Conservation (phyloP, 805 yeast genomes). For the Candida broadrunensis region DNA sequence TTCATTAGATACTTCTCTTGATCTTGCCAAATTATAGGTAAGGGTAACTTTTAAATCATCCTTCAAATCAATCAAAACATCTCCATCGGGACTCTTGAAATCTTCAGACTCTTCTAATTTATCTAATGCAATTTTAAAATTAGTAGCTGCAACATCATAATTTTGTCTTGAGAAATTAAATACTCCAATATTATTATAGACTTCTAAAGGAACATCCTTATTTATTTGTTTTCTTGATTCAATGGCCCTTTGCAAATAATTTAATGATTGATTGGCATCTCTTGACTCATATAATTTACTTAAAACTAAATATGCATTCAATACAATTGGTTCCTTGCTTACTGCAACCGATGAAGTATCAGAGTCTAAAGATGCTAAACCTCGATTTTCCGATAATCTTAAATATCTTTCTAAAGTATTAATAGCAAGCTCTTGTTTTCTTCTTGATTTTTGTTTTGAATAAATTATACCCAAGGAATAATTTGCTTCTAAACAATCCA, state of each 20-base stretch:
- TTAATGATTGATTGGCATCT: slow-evolving; percentile 66
- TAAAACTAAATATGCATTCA: slow-evolving; percentile 65
- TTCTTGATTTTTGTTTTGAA: slow-evolving; percentile 41
- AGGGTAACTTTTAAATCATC: slow-evolving; percentile 30
- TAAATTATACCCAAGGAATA: slow-evolving; percentile 76
- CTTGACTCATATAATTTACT: slow-evolving; percentile 67
- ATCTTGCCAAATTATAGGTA: slow-evolving; percentile 73
- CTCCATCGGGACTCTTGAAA: slow-evolving; percentile 42
- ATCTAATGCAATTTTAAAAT: slow-evolving; percentile 50
- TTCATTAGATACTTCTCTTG: slow-evolving; percentile 48
- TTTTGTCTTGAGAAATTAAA: slow-evolving; percentile 68
- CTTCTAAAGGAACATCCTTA: slow-evolving; percentile 52
- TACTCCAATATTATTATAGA: slow-evolving; percentile 83
- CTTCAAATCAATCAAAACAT: slow-evolving; percentile 17
- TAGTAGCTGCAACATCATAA: slow-evolving; percentile 52
- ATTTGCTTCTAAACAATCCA: slow-evolving; percentile 69
- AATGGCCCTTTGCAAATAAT: slow-evolving; percentile 58
- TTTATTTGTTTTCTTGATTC: slow-evolving; percentile 43
- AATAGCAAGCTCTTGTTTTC: slow-evolving; percentile 54
- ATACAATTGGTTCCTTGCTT: slow-evolving; percentile 53
- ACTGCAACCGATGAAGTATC: slow-evolving; percentile 18
- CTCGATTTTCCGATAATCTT: slow-evolving; percentile 52
- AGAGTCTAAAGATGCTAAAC: slow-evolving; percentile 20
- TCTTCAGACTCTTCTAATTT: slow-evolving; percentile 27
- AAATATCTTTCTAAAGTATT: slow-evolving; percentile 67